Evolutionary conservation across 306 rosid species (phyloP), one percentile per base, ranked within the genome.

Genomic region (Cucumis melo): DNA sequence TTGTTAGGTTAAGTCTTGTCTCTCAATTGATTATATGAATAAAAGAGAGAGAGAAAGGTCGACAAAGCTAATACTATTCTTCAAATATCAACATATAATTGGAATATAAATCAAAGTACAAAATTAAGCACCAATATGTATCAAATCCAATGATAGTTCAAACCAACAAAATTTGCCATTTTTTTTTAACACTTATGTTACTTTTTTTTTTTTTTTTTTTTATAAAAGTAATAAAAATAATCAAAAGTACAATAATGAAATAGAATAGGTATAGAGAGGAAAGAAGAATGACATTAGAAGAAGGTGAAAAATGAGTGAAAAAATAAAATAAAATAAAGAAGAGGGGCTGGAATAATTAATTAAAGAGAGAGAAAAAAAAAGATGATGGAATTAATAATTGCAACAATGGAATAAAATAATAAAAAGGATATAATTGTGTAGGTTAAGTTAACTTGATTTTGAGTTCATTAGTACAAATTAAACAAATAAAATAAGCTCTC

Each of bases 371-470:
- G 20, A 27, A 13, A 71, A 71, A 23, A 71, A 71, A n/a, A n/a
- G n/a, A 23, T 14, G 75, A 24, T 48, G 76, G 24, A 23, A 71
- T 71, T 24, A 71, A 71, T 71, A 46, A 71, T 71, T 71, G 76
- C 76, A 24, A 48, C 23, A 14, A 34, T 48, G 76, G 59, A 48
- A 71, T 50, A 24, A 68, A 68, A 44, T 19, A 46, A 48, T 42
- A 23, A 48, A 24, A 20, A 46, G 1, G 1, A 24, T 8, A 46
- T 71, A 48, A 71, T 71, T 71, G 59, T 14, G 59, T 50, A 27
- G 59, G 42, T 48, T 72, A 72, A 21, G 21, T 42, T 68, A 42
- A 70, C 20, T 23, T 70, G 14, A 46, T 67, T 20, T 67, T 5
- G 73, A 20, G 74, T 16, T 17, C 0, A 17, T 3, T 36, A 63